phyloP scores from a whole-genome alignment of 2,329 filamentous ascomycete species.

The Colletotrichum sp. region DNA sequence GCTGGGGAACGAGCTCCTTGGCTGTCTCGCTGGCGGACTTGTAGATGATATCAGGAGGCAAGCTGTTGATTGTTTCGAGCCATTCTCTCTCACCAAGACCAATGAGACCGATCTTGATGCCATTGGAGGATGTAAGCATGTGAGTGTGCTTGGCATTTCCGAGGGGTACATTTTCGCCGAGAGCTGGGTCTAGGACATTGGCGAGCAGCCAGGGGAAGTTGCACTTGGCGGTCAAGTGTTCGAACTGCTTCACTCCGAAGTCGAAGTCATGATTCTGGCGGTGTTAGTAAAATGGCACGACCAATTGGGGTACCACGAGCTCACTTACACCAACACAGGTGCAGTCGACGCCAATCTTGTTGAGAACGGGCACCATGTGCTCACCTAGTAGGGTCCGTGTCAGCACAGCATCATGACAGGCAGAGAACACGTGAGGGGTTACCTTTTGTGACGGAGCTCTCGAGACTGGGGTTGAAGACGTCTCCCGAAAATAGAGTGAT shows the following conservation, averaged over 20 bases:
- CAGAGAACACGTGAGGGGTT: not conserved
- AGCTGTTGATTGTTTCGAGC: conserved; percentile 85
- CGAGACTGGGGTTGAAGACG: conserved; percentile 89
- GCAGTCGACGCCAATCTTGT: conserved; percentile 76
- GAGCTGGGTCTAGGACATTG: conserved; percentile 83
- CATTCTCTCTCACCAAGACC: conserved; percentile 88
- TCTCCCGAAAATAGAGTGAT: conserved; percentile 90
- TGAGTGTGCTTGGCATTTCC: conserved; percentile 77
- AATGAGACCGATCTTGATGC: conserved; percentile 84
- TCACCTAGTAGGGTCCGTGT: conserved; percentile 51
- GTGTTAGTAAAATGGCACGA: conserved; percentile 19
- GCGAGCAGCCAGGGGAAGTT: conserved; percentile 89
- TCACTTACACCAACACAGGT: conserved; percentile 79
- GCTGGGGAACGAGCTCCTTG: conserved; percentile 72
- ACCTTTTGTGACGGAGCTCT: conserved; percentile 90
- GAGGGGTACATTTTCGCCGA: conserved; percentile 77
- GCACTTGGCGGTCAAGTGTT: conserved; percentile 74
- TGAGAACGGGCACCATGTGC: conserved; percentile 89
- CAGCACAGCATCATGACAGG: not conserved
- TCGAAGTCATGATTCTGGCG: conserved; percentile 86
- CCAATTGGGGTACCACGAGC: not conserved
- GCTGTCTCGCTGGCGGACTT: conserved; percentile 79
- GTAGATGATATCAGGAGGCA: conserved; percentile 84
- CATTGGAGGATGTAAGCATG: conserved; percentile 81
- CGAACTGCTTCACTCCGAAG: conserved; percentile 85